Percentiles rank a stretch among this genome's conserved stretches.
phyloP scores from a whole-genome alignment of 192 early-diverging fungal species.

The Backusella sp. region DNA sequence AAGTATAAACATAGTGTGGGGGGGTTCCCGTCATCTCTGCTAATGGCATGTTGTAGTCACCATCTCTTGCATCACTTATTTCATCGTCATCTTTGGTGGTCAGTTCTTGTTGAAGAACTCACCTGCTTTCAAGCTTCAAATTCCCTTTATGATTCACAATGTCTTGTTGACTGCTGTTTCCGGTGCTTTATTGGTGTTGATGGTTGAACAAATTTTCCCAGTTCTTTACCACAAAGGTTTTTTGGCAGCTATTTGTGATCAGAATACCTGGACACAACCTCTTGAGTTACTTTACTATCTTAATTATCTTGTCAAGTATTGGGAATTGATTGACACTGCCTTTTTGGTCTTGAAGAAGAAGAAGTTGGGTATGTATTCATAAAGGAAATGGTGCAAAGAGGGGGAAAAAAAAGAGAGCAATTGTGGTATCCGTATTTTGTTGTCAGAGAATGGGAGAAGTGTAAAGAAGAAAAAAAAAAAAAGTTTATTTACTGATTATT shows the following conservation, averaged over 20 bases:
- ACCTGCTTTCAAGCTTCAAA: slow-evolving; percentile 67
- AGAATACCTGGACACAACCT: slow-evolving; percentile 67
- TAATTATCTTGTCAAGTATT: slow-evolving; percentile 89
- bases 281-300: slow-evolving; percentile 83
- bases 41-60: not conserved
- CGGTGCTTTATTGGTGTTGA: slow-evolving; percentile 59
- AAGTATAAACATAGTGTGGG: not conserved
- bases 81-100: slow-evolving; percentile 72
- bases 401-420: not conserved
- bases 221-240: slow-evolving; percentile 65
- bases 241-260: slow-evolving; percentile 66
- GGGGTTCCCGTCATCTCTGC: not conserved
- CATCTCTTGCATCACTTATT: slow-evolving; percentile 50
- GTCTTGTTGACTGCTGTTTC: slow-evolving; percentile 68
- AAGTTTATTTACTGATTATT: slow-evolving; percentile 5
- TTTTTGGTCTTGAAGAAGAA: slow-evolving; percentile 84
- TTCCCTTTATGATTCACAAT: slow-evolving; percentile 78
- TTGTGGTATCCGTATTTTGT: not conserved
- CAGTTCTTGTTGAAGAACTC: slow-evolving; percentile 63
- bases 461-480: not conserved
- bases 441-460: not conserved
- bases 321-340: slow-evolving; percentile 83
- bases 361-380: slow-evolving; percentile 51
- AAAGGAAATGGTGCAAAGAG: not conserved
- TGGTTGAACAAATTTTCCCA: slow-evolving; percentile 72